Base-by-base conservation (phyloP, 148 eudicot species). In the Silene conica region DNA sequence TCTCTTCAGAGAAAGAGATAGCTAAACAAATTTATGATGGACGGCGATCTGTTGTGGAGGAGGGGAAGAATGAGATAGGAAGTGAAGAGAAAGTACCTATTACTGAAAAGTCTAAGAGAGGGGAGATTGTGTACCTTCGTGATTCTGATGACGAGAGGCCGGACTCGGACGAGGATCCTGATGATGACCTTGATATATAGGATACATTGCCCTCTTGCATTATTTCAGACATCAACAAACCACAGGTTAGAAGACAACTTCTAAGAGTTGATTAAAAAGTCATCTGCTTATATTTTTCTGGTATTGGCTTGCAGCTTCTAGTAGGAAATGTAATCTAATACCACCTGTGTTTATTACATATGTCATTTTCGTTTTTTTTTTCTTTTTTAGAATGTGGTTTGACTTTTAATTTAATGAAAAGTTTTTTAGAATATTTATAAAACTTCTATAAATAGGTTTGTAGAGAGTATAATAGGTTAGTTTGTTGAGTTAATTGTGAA, bases 91-190 rank as follows among this genome's bases (percentile, higher is more conserved):
- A 85, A 59, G 28, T 68, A 63, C 76, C 63, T 38, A 66, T 50
- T 10, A 48, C 55, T 14, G 88, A 81, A 73, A 89, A 80, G 69
- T 76, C 92, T 67, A 86, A 85, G 28, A 80, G 34, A 78, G 97
- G 98, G 11, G 96, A 92, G 83, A 95, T 95, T 8, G 76, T 87
- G 63, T 95, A 95, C 79, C 71, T 88, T 68, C 97, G 99, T 67
- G 99, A 95, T 86, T 95, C 98, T 74, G 96, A 95, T 61, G 99
- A 95, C 78, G 99, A 95, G 81, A 85, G 81, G 87, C 97, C 97
- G 21, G 99, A 95, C 80, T 95, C 84, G 9, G 84, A 82, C 61
- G 84, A 82, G 59, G 84, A 82, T 68, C 81, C 81, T 50, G 84
- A 82, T 71, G 84, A 82, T 61, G 84, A 95, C 80, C 82, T 95